Evolutionary conservation across 106 monocot genomes (phyloP).

Genomic region (Dendrobium officinale): DNA sequence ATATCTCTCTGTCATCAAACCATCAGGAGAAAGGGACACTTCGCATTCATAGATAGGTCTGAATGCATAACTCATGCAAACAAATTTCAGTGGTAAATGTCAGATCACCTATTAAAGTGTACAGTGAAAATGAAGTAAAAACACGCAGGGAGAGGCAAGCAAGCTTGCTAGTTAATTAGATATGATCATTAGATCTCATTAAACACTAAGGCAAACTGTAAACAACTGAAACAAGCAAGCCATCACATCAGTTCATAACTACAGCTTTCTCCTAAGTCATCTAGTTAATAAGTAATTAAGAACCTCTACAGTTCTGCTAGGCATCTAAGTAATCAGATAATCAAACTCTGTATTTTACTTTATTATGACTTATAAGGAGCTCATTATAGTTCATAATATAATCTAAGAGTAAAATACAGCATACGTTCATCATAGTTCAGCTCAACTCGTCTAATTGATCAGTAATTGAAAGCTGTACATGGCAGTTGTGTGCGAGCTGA

Average conservation of each 20-base stretch:
- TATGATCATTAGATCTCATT: not conserved
- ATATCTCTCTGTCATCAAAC: no score
- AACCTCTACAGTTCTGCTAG: not conserved
- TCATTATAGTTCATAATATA: not conserved
- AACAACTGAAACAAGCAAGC: not conserved
- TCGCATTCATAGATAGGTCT: not conserved
- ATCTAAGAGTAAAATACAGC: not conserved
- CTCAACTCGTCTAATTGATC: not conserved
- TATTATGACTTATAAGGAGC: not conserved
- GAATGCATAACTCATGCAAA: not conserved
- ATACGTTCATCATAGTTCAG: not conserved
- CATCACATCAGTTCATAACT: not conserved
- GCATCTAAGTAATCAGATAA: not conserved
- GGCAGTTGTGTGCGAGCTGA: not conserved
- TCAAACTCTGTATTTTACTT: not conserved
- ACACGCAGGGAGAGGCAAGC: not conserved
- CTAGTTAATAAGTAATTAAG: not conserved
- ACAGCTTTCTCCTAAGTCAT: not conserved
- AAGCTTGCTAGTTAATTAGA: not conserved
- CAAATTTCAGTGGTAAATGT: not conserved
- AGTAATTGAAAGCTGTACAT: not conserved
- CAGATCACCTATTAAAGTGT: not conserved
- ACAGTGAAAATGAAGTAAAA: not conserved
- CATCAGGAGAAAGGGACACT: not conserved
- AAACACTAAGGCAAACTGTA: not conserved